phyloP scores from a whole-genome alignment of 306 rosid genomes.

The Crotalaria pallida region DNA sequence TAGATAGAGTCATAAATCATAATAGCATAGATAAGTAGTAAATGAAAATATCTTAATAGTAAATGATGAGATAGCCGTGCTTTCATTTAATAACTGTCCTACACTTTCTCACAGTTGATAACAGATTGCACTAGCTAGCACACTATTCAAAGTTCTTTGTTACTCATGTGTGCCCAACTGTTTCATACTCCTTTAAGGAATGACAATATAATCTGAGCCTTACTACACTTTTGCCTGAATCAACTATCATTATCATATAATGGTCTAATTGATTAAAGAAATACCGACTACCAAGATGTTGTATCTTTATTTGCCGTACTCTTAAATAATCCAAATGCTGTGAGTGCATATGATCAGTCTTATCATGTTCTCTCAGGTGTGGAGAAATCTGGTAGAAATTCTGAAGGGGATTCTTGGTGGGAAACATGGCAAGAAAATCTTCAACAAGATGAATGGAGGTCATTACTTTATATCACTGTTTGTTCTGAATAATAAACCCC shows the following conservation, averaged over 20 bases:
- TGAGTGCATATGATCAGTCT: conserved; percentile 11
- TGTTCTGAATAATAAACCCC: background rate
- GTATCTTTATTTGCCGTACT: background rate
- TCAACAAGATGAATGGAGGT: conserved; percentile 99
- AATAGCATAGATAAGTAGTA: background rate
- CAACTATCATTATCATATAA: conserved; percentile 6
- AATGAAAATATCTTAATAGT: background rate
- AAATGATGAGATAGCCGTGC: background rate
- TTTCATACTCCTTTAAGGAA: background rate
- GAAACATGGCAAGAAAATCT: conserved; percentile 99
- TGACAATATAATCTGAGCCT: background rate
- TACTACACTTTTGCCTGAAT: conserved; percentile 11
- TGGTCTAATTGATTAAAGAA: conserved; percentile 10
- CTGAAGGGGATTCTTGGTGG: conserved; percentile 98
- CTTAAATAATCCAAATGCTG: conserved; percentile 3
- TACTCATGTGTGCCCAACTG: background rate
- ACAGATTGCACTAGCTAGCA: conserved; percentile 14
- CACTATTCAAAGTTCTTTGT: background rate
- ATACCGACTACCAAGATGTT: background rate
- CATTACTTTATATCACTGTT: conserved; percentile 13
- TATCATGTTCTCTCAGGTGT: conserved; percentile 49
- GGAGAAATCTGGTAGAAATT: conserved; percentile 93
- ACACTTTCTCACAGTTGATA: background rate
- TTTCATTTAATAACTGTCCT: background rate
- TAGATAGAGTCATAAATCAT: background rate